These are phyloP conservation scores for Candida dendrica DNA, from an alignment of 805 yeast species.

Conservation along the genomic window DNA sequence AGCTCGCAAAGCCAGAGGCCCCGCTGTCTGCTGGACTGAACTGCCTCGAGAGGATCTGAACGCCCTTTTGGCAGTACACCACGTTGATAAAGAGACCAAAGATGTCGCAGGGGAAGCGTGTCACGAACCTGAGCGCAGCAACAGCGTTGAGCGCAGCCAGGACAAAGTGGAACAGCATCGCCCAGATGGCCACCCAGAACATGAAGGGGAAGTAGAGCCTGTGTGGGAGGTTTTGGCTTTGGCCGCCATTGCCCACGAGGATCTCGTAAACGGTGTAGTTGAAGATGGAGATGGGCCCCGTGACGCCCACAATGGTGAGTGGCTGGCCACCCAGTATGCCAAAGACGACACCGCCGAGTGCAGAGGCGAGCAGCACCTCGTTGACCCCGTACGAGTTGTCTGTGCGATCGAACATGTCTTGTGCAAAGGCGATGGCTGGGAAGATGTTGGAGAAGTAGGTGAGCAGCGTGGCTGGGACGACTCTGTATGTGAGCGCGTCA, in stretches of 20 bases:
- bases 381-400: slow-evolving; percentile 84
- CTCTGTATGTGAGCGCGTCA: slow-evolving; percentile 82
- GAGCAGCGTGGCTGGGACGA: slow-evolving; percentile 74
- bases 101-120: slow-evolving; percentile 82
- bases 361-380: slow-evolving; percentile 77
- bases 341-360: slow-evolving; percentile 83
- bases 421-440: slow-evolving; percentile 95
- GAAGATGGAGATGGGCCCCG: slow-evolving; percentile 92
- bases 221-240: not conserved
- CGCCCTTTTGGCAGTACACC: slow-evolving; percentile 85
- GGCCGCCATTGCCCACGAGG: slow-evolving; percentile 27
- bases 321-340: slow-evolving; percentile 89
- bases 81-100: slow-evolving; percentile 89
- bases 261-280: slow-evolving; percentile 82
- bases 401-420: slow-evolving; percentile 93
- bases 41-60: slow-evolving; percentile 71
- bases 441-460: slow-evolving; percentile 85
- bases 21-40: slow-evolving; percentile 36
- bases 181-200: slow-evolving; percentile 95
- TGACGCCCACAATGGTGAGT: slow-evolving; percentile 90
- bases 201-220: slow-evolving; percentile 62
- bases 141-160: slow-evolving; percentile 68
- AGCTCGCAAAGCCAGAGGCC: slow-evolving; percentile 62
- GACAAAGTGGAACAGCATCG: slow-evolving; percentile 70
- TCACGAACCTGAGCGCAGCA: slow-evolving; percentile 59